Base-by-base conservation (phyloP, 225 moss, liverwort and hornwort genomes). In the Bryum argenteum region DNA sequence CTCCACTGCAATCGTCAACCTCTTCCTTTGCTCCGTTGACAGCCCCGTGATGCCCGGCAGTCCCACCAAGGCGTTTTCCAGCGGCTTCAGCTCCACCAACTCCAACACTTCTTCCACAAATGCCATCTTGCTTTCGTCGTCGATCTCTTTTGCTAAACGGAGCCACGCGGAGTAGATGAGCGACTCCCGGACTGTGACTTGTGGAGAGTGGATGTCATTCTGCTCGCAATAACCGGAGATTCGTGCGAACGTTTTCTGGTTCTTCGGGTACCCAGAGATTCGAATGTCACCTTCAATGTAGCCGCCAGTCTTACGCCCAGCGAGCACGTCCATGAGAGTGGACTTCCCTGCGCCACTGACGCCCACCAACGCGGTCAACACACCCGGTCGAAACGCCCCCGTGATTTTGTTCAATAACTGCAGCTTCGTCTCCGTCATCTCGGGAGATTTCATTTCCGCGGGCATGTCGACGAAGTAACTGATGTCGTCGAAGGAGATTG, bases 251-350 rank as follows among this genome's bases (percentile, higher is more conserved):
- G 94, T 91, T 56, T 90, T 83, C 21, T 94, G 91, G 9, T 63
- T 69, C 66, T 89, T 94, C 0, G 87, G 90, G 52, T 74, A 87
- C 6, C 91, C 91, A 5, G 87, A 84, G 54, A 94, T 90, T 4
- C 84, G 79, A 43, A 94, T 90, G 33, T 91, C 91, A 12, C 91
- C 94, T 52, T 94, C 91, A 37, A 84, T 81, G 45, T 89, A 89
- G 10, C 94, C 94, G n/a, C 87, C 90, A 0, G 91, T 94, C 63
- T 94, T 94, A 11, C 94, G 81, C 14, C 94, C 94, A 5, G 92
- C 84, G 9, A 95, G 81, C 57, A 95, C 92, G 65, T 95, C 94
- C 94, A 95, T 95, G 9, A 95, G 87, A 0, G 95, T 95, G 3
- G 90, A 92, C 77, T 95, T 95, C 71, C 87, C 87, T 14, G 88